Base-by-base conservation (phyloP, 257 asterid species). In the Fraxinus anomala region DNA sequence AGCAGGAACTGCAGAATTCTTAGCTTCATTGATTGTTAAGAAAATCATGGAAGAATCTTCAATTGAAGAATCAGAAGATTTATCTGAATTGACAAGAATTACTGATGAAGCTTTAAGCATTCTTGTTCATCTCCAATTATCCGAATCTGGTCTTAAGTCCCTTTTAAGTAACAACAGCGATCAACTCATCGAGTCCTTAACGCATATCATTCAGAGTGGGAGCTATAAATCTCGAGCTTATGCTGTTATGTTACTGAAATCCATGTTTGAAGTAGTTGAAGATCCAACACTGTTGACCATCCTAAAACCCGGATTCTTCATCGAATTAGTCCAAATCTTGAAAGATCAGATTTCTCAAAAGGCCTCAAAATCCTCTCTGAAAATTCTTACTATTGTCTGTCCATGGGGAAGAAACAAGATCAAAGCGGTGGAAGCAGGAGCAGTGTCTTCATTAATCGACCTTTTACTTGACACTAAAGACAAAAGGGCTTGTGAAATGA, bases 351-450 rank as follows among this genome's bases (percentile, higher is more conserved):
- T 88, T 68, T 90, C 97, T 1, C 70, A 37, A 3, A 90, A 85
- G 69, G 91, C 88, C 0, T 28, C 86, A 3, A 92, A 84, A 54
- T 80, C 92, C 13, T 61, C 97, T 1, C 72, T 94, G 72, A 82
- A 88, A 40, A 12, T 86, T 0, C 85, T 94, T 0, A 82, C 85
- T 72, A 40, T 47, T 0, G 65, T 81, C 0, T 89, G 96, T 76
- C 89, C 89, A 3, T 80, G 78, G 70, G 92, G 96, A 24, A 76
- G 97, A 61, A 94, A 92, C 73, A 67, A 86, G 70, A 71, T 89
- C 66, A 91, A 87, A 34, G 94, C 92, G 19, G 96, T 80, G 10
- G 96, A 94, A 51, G 85, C 89, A 0, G 96, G 97, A 0, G 73
- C 78, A 0, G 89, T 86, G 28, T 76, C 80, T 0, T 26, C 83